Percentiles rank a stretch among this genome's conserved stretches.
These are phyloP conservation scores for Lachnum nothofagi DNA, from an alignment of 2,329 filamentous ascomycete species.

Conservation along the genomic window DNA sequence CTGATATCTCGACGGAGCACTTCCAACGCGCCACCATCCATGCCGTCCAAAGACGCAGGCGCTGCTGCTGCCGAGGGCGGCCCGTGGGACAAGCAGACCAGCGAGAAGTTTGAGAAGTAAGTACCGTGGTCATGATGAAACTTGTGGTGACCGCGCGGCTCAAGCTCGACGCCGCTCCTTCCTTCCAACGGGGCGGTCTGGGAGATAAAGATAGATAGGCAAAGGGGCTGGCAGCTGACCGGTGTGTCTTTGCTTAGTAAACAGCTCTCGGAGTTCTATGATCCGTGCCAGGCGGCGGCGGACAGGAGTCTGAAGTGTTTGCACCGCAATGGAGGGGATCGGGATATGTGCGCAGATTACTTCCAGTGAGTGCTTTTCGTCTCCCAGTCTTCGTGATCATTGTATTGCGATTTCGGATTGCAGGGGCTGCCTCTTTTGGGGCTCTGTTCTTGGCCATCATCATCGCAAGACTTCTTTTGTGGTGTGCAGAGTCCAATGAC, in stretches of 20 bases:
- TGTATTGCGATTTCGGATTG: not conserved
- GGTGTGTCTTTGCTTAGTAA: constrained; percentile 54
- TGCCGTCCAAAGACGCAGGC: constrained; percentile 27
- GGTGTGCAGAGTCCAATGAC: too few relatives aligned
- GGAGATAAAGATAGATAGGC: not conserved
- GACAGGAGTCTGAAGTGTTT: constrained; percentile 80
- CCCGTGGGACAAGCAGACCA: constrained; percentile 55
- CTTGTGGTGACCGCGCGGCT: not conserved
- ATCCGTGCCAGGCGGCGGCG: constrained; percentile 92
- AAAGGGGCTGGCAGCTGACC: not conserved
- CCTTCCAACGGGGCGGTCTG: too few relatives aligned
- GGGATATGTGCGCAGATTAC: constrained; percentile 87
- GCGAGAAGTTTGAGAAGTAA: constrained; percentile 61
- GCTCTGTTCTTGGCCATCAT: too few relatives aligned
- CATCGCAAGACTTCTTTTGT: too few relatives aligned
- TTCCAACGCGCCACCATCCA: constrained; percentile 5
- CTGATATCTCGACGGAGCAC: too few relatives aligned
- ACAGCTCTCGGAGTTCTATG: constrained; percentile 80
- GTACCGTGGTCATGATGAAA: too few relatives aligned
- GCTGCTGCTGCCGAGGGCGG: constrained; percentile 9
- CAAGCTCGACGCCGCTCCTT: too few relatives aligned
- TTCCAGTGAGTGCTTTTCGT: constrained; percentile 70
- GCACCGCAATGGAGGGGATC: constrained; percentile 80
- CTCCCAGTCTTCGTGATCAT: not conserved
- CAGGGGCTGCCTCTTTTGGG: not conserved